phyloP scores from a whole-genome alignment of 140 eudicot genomes.

The Senecio squalidus region DNA sequence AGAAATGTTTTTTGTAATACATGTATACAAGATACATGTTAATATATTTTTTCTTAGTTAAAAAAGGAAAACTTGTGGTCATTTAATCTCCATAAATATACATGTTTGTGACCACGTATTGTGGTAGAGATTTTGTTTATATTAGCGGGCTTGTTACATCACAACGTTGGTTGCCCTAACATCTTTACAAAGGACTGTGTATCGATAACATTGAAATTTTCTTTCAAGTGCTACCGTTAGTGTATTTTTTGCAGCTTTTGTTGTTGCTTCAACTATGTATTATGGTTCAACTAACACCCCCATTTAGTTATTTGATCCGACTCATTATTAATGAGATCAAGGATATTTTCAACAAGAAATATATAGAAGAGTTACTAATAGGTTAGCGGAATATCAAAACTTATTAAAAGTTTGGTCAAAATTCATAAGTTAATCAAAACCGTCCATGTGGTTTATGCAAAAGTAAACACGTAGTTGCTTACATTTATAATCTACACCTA shows the following conservation, averaged over 20 bases:
- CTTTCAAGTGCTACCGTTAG: background rate
- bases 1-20: no score
- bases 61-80: no score
- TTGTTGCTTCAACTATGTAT: background rate
- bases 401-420: no score
- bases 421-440: no score
- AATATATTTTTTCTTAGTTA: no score
- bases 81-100: no score
- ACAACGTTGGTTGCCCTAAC: background rate
- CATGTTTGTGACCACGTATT: no score
- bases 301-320: background rate
- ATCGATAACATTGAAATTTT: background rate
- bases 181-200: background rate
- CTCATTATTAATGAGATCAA: conserved; percentile 3
- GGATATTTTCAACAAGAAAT: conserved; percentile 11
- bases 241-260: background rate
- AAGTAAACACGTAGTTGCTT: no score
- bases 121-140: background rate
- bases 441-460: no score
- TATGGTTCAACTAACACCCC: background rate
- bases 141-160: background rate
- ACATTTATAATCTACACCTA: no score
- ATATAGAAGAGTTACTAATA: conserved; percentile 13
- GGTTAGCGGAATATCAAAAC: no score
- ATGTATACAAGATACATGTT: no score